A percentile compares a stretch with the other conserved stretches of the same genome.
phyloP scores from a whole-genome alignment of 441 rosid genomes.

The Erysimum pusillum region DNA sequence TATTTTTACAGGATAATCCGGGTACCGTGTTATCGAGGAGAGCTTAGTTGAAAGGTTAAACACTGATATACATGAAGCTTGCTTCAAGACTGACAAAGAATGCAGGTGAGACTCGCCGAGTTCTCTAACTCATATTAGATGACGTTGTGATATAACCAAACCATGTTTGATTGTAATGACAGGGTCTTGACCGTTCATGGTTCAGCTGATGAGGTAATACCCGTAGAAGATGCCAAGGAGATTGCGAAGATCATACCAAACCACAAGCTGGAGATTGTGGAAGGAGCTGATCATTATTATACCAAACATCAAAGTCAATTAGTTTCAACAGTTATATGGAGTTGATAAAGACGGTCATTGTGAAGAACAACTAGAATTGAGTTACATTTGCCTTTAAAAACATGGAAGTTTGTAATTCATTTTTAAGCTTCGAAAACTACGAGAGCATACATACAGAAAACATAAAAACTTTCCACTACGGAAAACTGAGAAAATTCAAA shows the following conservation, averaged over 20 bases:
- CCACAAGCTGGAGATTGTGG: constrained; percentile 55
- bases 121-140: not conserved
- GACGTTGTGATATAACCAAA: not conserved
- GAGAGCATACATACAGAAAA: too few species aligned
- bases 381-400: too few species aligned
- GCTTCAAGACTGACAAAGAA: constrained; percentile 60
- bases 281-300: constrained; percentile 63
- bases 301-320: constrained; percentile 56
- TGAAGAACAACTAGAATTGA: constrained; percentile 11
- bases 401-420: not conserved
- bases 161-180: not conserved
- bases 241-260: constrained; percentile 65
- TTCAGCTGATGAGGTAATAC: constrained; percentile 56
- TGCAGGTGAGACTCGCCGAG: constrained; percentile 54
- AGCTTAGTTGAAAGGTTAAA: constrained; percentile 62
- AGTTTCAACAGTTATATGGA: constrained; percentile 51
- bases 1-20: constrained; percentile 51
- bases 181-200: constrained; percentile 72
- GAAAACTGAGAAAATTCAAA: not conserved
- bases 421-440: not conserved
- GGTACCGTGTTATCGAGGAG: constrained; percentile 56
- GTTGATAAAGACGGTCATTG: constrained; percentile 46
- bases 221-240: constrained; percentile 60
- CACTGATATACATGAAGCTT: constrained; percentile 67
- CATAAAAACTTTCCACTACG: too few species aligned